Percentiles rank a stretch among this genome's conserved stretches.
phyloP scores from a whole-genome alignment of 2,329 filamentous ascomycete genomes.

The Parastagonospora nodorum region DNA sequence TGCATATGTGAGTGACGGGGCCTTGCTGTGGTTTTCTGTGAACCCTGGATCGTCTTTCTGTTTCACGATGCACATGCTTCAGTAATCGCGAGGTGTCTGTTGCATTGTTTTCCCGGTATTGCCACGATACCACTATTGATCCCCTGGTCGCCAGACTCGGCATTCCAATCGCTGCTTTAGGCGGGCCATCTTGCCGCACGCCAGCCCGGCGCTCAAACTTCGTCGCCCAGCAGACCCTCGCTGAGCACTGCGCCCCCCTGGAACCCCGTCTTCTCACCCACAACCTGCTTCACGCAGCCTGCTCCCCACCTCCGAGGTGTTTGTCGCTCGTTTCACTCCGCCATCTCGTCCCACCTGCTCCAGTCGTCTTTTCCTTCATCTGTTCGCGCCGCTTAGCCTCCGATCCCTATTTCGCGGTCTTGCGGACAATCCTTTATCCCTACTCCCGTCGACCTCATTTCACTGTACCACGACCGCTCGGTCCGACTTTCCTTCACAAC shows the following conservation, averaged over 20 bases:
- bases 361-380: slow-evolving; percentile 13
- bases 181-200: slow-evolving; percentile 1
- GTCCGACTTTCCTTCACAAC: slow-evolving; percentile 18
- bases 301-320: slow-evolving; percentile 29
- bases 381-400: slow-evolving; percentile 14
- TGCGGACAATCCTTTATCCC: slow-evolving; percentile 19
- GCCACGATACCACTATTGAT: background rate
- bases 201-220: slow-evolving; percentile 12
- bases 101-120: background rate
- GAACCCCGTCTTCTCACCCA: slow-evolving; percentile 23
- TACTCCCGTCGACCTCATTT: slow-evolving; percentile 9
- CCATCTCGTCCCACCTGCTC: slow-evolving; percentile 19
- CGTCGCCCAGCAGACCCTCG: slow-evolving; percentile 22
- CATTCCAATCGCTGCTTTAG: slow-evolving; percentile 26
- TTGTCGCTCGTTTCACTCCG: slow-evolving; percentile 40
- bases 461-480: slow-evolving; percentile 9
- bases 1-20: slow-evolving; percentile 1
- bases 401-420: slow-evolving; percentile 30
- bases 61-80: slow-evolving; percentile 4
- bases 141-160: background rate
- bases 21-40: background rate
- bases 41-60: background rate
- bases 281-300: slow-evolving; percentile 19
- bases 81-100: background rate
- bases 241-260: slow-evolving; percentile 25